phyloP scores from a whole-genome alignment of 2,329 filamentous ascomycete species.

The Phaeomoniella chlamydospora region DNA sequence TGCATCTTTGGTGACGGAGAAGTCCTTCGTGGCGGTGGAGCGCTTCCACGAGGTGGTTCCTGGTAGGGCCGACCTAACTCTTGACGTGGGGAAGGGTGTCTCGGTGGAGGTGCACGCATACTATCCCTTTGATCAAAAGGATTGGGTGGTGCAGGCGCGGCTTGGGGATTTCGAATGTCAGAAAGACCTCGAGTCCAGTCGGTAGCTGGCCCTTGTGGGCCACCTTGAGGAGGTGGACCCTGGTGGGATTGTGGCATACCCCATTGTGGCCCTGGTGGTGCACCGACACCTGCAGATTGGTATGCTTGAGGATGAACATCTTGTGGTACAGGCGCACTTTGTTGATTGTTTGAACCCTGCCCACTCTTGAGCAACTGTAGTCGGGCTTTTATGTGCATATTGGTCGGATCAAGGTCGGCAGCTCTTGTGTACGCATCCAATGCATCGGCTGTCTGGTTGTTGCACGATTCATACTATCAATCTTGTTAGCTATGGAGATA shows the following conservation, averaged over 20 bases:
- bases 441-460: constrained; percentile 95
- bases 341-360: constrained; percentile 58
- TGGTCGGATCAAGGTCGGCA: constrained; percentile 81
- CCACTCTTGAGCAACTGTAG: constrained; percentile 78
- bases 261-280: constrained; percentile 81
- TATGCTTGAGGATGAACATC: constrained; percentile 95
- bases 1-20: constrained; percentile 47
- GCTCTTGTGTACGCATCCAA: constrained; percentile 91
- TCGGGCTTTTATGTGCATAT: constrained; percentile 91
- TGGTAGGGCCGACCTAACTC: constrained; percentile 57
- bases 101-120: constrained; percentile 52
- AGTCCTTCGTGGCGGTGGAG: constrained; percentile 35
- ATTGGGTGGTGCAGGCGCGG: constrained; percentile 48
- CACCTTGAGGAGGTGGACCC: constrained; percentile 38
- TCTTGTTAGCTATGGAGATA: constrained; percentile 15
- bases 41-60: constrained; percentile 41
- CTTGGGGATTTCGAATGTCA: constrained; percentile 52
- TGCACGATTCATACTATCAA: constrained; percentile 83
- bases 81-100: constrained; percentile 63
- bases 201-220: constrained; percentile 45
- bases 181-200: constrained; percentile 57
- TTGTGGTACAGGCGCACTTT: constrained; percentile 72
- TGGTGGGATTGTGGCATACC: constrained; percentile 30
- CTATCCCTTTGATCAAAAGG: constrained; percentile 69
- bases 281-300: constrained; percentile 66